phyloP scores from a whole-genome alignment of 805 yeast species.

The Teunomyces cretensis region DNA sequence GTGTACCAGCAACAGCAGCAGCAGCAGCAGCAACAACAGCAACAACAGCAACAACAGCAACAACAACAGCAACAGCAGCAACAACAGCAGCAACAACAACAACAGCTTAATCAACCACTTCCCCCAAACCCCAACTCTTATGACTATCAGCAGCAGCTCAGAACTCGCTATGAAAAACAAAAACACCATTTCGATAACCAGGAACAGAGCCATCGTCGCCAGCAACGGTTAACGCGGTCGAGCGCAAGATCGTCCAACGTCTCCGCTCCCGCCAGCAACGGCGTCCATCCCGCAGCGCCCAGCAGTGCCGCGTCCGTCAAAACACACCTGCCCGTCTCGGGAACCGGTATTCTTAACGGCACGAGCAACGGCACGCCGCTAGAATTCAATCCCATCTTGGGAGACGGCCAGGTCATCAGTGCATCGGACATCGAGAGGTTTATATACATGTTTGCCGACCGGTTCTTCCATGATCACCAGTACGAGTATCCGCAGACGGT shows the following conservation, averaged over 20 bases:
- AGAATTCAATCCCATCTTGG: slow-evolving; percentile 6
- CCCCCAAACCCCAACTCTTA: slow-evolving; percentile 5
- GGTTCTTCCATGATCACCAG: slow-evolving; percentile 40
- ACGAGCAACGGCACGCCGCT: slow-evolving; percentile 2
- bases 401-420: slow-evolving; percentile 3
- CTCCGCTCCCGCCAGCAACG: not conserved
- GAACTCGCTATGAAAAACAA: slow-evolving; percentile 25
- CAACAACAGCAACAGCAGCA: slow-evolving; percentile 13
- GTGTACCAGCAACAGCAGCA: slow-evolving; percentile 13
- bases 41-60: slow-evolving; percentile 12
- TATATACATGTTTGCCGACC: slow-evolving; percentile 41
- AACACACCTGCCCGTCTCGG: not conserved
- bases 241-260: slow-evolving; percentile 2
- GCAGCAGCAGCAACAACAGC: slow-evolving; percentile 12
- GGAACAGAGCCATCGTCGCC: slow-evolving; percentile 1
- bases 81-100: slow-evolving; percentile 9
- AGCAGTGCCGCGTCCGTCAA: not conserved
- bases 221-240: slow-evolving; percentile 5
- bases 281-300: not conserved
- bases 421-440: slow-evolving; percentile 38
- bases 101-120: slow-evolving; percentile 4
- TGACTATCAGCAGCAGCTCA: slow-evolving; percentile 23
- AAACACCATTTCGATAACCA: slow-evolving; percentile 14
- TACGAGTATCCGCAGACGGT: slow-evolving; percentile 44
- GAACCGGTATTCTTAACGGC: not conserved